Evolutionary conservation across 495 filamentous ascomycete species (phyloP).

Genomic region (Xylaria sp.): DNA sequence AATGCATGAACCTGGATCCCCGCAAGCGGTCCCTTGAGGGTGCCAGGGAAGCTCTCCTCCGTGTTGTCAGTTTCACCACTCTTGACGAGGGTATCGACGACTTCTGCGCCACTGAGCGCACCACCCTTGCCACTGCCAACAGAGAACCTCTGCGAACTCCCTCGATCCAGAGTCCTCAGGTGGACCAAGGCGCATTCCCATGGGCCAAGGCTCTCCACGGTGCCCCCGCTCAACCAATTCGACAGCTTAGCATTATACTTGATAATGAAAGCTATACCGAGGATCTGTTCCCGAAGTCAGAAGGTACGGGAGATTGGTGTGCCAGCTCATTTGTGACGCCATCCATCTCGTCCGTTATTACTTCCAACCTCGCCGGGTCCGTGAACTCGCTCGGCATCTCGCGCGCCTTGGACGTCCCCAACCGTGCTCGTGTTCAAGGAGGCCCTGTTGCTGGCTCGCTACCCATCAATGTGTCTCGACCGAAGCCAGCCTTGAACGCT

Average conservation of each 20-base stretch:
- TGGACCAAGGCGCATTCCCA: constrained; percentile 84
- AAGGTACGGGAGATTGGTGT: constrained; percentile 75
- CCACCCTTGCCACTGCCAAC: constrained; percentile 78
- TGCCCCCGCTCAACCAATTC: constrained; percentile 72
- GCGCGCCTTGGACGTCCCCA: constrained; percentile 49
- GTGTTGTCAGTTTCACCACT: constrained; percentile 90
- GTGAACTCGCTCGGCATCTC: constrained; percentile 63
- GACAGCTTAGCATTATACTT: constrained; percentile 86
- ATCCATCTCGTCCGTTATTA: constrained; percentile 79
- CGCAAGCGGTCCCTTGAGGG: constrained; percentile 81
- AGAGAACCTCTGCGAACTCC: constrained; percentile 95
- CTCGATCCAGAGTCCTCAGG: constrained; percentile 86
- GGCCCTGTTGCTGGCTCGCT: constrained; percentile 73
- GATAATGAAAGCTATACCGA: constrained; percentile 80
- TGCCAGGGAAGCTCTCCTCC: constrained; percentile 76
- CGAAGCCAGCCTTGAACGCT: constrained; percentile 57
- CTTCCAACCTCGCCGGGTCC: constrained; percentile 76
- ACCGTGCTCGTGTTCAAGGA: constrained; percentile 39
- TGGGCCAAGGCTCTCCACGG: constrained; percentile 92
- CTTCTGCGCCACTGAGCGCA: constrained; percentile 84
- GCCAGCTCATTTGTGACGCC: constrained; percentile 71
- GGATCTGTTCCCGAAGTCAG: constrained; percentile 85
- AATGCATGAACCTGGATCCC: constrained; percentile 89
- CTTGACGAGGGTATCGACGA: constrained; percentile 86
- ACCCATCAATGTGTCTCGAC: constrained; percentile 71